Base-by-base conservation (phyloP, 352 stramenopile species). In the Phytophthora sojae region DNA sequence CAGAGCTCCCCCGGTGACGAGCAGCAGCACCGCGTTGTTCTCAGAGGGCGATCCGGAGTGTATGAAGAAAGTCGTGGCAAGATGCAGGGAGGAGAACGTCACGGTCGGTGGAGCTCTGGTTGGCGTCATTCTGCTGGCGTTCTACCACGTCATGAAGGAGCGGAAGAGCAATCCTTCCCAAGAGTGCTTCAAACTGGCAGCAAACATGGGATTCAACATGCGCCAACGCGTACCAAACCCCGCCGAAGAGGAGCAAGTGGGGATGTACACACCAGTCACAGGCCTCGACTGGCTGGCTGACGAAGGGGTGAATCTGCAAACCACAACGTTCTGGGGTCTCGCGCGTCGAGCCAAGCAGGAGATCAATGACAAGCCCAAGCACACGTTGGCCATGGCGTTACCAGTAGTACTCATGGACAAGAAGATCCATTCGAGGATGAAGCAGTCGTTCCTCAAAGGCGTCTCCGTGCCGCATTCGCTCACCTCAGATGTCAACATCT, bases 281-380 rank as follows among this genome's bases (percentile, higher is more conserved):
- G 21, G 45, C 14, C 19, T 79, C 1, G 44, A 71, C 2, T 26
- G 45, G 19, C 50, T 79, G 8, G 29, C 35, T 11, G 53, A 25
- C 8, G 49, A 68, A 15, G 76, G 71, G 1, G 62, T 81, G 4
- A 35, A 74, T 4, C n/a, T 80, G 35, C 8, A 73, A 9, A 70
- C 39, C 0, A 52, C 61, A 15, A 26, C 59, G 2, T 85, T 88
- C 56, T 88, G 77, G 80, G 73, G 83, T 29, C 42, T 85, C 25
- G 77, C 80, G 9, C 75, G 80, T 21, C 30, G 19, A 1, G 35
- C 70, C 15, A 83, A 79, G 32, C 29, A 68, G n/a, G 47, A 79
- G 29, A 49, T 71, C 17, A 45, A 58, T 39, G 51, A 54, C 14
- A 57, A 56, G 19, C 61, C 64, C 2, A 58, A 64, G 1, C 51